Percentiles rank a stretch among this genome's conserved stretches.
phyloP scores from a whole-genome alignment of 2,329 filamentous ascomycete genomes.

The Diaporthe sp. region DNA sequence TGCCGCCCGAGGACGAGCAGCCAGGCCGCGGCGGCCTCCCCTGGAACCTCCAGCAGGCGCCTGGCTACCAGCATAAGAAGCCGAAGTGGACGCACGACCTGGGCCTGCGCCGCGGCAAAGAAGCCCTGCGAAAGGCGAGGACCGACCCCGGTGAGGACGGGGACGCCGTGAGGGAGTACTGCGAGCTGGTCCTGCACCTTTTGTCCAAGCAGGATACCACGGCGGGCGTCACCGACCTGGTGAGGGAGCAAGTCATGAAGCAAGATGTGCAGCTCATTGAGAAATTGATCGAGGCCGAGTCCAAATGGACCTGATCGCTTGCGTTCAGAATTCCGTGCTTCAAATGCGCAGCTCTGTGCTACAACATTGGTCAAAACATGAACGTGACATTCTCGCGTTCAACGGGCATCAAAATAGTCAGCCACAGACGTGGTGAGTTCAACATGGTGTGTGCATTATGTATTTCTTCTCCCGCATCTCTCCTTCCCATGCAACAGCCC shows the following conservation, averaged over 20 bases:
- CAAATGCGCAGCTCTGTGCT: neutral
- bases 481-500: neutral
- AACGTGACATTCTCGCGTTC: neutral
- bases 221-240: constrained; percentile 50
- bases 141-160: constrained; percentile 65
- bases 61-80: constrained; percentile 49
- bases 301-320: constrained; percentile 43
- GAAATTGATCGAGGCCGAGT: constrained; percentile 61
- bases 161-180: constrained; percentile 72
- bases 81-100: constrained; percentile 69
- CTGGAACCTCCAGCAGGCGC: constrained; percentile 41
- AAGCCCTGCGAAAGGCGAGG: constrained; percentile 64
- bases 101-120: constrained; percentile 68
- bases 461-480: neutral
- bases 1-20: constrained; percentile 53
- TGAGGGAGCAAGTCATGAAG: constrained; percentile 60
- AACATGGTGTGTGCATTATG: constrained; percentile 23
- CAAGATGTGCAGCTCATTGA: constrained; percentile 64
- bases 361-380: neutral
- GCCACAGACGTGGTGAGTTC: neutral
- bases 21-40: constrained; percentile 37
- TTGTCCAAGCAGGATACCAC: constrained; percentile 52
- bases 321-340: neutral
- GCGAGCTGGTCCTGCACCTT: constrained; percentile 66
- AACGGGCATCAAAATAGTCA: neutral